Evolutionary conservation across 352 stramenopile species (phyloP), one percentile per base, ranked within the genome.

Genomic region (Plasmopara viticola): DNA sequence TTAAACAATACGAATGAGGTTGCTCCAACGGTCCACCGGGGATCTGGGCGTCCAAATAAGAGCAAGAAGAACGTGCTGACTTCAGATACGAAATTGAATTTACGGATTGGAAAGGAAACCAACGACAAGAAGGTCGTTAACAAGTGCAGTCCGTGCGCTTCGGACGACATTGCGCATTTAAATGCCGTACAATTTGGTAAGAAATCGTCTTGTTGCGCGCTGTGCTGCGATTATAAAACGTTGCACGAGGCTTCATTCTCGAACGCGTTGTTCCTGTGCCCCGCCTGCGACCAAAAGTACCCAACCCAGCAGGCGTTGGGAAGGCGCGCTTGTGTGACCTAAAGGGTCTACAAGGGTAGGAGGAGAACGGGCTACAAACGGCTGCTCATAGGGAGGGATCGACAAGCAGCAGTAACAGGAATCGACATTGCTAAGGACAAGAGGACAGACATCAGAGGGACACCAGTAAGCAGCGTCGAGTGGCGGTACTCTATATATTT

Each of bases 221-320:
- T 91, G 10, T 91, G 80, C 57, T 84, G 69, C 28, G 60, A 72
- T 35, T 70, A 69, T 13, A 55, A 74, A 15, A 71, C 58, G 25
- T 56, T 56, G 43, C 56, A 64, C 15, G 62, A 70, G 33, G 63
- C 65, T 35, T 68, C 63, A 5, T 72, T 62, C 56, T 60, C 53
- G 39, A 75, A 84, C 31, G 70, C 68, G 54, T 62, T 92, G 25
- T 92, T 92, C 58, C 66, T 91, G 10, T 91, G 81, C 35, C 59
- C 68, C 41, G 64, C 72, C 43, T 92, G 81, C 52, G 81, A 92
- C 59, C 76, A 79, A 48, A 92, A 92, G 53, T 92, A 92, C 57
- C 81, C 81, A 13, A 41, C 37, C 6, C 37, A 41, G 37, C 67
- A 87, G 17, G 87, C 88, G 54, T 56, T 92, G 9, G 88, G 78